A percentile compares a stretch with the other conserved stretches of the same genome.
These are phyloP conservation scores for Scopulariopsis brevicaulis DNA, from an alignment of 2,329 filamentous ascomycete species.

Conservation along the genomic window DNA sequence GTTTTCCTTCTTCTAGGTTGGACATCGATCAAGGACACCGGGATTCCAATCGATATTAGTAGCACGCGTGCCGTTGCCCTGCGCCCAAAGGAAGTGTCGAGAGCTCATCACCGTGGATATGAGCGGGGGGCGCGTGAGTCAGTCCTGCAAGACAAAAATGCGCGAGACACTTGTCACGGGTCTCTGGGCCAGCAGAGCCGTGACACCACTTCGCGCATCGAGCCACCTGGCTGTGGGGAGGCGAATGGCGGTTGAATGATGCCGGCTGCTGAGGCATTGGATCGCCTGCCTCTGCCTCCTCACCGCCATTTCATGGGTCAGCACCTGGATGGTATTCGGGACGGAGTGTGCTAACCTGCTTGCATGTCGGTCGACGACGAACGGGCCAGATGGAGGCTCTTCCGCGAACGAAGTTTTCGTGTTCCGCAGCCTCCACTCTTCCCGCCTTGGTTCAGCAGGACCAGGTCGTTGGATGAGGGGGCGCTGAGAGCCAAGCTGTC, in stretches of 20 bases:
- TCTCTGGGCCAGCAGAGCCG: background rate
- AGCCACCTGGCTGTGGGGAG: background rate
- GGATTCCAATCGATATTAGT: background rate
- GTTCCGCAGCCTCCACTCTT: background rate
- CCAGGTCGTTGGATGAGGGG: background rate
- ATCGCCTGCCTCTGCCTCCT: background rate
- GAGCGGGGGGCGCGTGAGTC: background rate
- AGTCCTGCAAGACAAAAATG: background rate
- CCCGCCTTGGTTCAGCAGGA: background rate
- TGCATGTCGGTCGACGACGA: background rate
- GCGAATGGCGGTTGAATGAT: background rate
- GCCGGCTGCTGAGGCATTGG: background rate
- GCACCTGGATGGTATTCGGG: background rate
- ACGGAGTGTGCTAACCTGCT: background rate
- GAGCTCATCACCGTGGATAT: background rate
- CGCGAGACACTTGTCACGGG: background rate
- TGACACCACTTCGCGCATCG: background rate
- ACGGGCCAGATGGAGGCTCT: background rate
- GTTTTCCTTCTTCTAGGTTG: background rate
- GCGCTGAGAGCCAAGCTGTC: background rate
- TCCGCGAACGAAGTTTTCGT: background rate
- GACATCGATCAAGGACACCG: background rate
- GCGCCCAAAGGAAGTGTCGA: background rate
- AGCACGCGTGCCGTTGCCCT: background rate
- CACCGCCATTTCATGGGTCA: background rate